phyloP scores from a whole-genome alignment of 2,329 filamentous ascomycete species.

The Dothistroma septosporum region DNA sequence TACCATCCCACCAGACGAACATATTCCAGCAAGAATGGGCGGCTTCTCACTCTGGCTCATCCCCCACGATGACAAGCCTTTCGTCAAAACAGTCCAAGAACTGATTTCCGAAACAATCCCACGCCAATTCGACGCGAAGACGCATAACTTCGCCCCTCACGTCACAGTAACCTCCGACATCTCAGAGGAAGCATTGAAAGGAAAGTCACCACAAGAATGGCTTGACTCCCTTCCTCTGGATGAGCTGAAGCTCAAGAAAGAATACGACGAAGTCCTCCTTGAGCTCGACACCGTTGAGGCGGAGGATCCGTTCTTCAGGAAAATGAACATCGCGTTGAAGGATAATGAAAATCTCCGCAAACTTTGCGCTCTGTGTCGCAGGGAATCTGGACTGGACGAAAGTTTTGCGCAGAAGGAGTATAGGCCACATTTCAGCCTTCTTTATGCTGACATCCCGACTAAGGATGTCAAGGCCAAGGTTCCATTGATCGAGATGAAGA shows the following conservation, averaged over 20 bases:
- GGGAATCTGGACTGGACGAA: constrained; percentile 10
- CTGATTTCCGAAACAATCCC: constrained; percentile 26
- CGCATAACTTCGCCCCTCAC: constrained; percentile 20
- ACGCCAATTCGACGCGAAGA: constrained; percentile 16
- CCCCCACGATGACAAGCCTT: constrained; percentile 17
- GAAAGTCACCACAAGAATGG: constrained; percentile 22
- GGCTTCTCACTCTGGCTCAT: constrained; percentile 24
- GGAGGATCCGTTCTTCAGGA: constrained; percentile 23
- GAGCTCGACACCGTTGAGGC: constrained; percentile 22
- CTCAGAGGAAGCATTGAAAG: constrained; percentile 1
- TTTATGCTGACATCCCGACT: constrained; percentile 23
- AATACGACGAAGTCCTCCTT: constrained; percentile 24
- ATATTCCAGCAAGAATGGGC: background rate
- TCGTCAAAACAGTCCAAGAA: constrained; percentile 25
- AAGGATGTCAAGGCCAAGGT: constrained; percentile 21
- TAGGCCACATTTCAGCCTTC: constrained; percentile 23
- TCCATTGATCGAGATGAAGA: constrained; percentile 26
- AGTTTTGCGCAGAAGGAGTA: constrained; percentile 17
- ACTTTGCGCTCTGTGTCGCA: constrained; percentile 14
- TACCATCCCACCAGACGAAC: background rate
- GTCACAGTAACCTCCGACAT: constrained; percentile 23
- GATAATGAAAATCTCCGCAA: constrained; percentile 17
- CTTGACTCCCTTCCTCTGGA: constrained; percentile 16
- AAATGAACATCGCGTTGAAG: constrained; percentile 23
- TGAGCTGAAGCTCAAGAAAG: constrained; percentile 7